Base-by-base conservation (phyloP, 805 yeast species). In the Starmerella davenportii region DNA sequence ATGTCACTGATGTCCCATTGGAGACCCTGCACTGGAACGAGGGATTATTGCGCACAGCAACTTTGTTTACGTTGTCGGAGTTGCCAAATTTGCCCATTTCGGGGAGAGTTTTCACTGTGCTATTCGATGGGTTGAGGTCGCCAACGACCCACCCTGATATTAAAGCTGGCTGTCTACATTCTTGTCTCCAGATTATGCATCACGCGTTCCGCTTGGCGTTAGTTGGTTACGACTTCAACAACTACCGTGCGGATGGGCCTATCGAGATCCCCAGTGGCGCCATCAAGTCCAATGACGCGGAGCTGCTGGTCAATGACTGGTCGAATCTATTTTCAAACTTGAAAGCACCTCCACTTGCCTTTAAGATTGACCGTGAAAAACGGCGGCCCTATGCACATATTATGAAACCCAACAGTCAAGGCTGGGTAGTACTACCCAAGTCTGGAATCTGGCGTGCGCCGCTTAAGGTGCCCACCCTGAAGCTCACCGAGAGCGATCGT, bases 81-180 rank as follows among this genome's bases (percentile, higher is more conserved):
- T 46, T 49, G 23, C 55, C 55, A 3, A 50, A 46, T 19, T 30
- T 51, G 35, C 43, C 46, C 3, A 17, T 43, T n/a, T 30, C 44
- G 17, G 34, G 42, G 1, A 28, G 32, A 2, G 38, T 44, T 5
- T 34, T 54, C 11, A 27, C 19, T 2, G 28, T 33, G 25, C 43
- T 54, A 11, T 21, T 48, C 17, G 38, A 42, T 5, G 57, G 55
- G 4, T 43, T 45, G 35, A 50, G 55, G 17, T 40, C 46, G 54
- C 93, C 94, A 15, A 21, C n/a, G 7, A 11, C 15, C 8, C 25
- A 20, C 15, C 25, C 25, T 0, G 57, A 66, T 2, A 58, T 80
- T 34, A 63, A 79, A 1, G 65, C 73, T 39, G 54, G 71, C 28
- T 74, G 79, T 16, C 57, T 75, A 42, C 70, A 69, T 37, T 76